phyloP scores from a whole-genome alignment of 495 filamentous ascomycete species.

The Penicillium nucicola region DNA sequence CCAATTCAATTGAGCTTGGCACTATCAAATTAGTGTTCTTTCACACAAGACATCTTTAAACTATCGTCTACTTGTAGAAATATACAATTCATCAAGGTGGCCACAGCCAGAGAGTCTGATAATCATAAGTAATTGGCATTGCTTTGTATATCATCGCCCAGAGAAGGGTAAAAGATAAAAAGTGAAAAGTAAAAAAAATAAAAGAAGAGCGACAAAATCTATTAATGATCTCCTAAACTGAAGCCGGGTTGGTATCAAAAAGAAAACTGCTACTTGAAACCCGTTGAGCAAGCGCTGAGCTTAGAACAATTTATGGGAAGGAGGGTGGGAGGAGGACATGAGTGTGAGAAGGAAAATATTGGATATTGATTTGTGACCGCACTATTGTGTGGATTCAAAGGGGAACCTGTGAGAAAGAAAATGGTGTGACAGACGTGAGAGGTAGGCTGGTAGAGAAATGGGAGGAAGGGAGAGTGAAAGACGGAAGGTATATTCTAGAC shows the following conservation, averaged over 20 bases:
- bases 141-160: conserved; percentile 13
- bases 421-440: neutral
- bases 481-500: conserved; percentile 8
- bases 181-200: neutral
- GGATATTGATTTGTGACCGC: too few relatives aligned
- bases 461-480: neutral
- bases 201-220: conserved; percentile 9
- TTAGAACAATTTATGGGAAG: neutral
- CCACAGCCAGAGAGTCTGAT: too few relatives aligned
- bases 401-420: neutral
- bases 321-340: neutral
- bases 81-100: too few relatives aligned
- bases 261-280: neutral
- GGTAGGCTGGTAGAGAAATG: neutral
- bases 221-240: conserved; percentile 17
- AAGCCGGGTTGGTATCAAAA: conserved; percentile 14
- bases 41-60: too few relatives aligned
- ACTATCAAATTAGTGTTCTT: too few relatives aligned
- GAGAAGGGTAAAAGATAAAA: neutral
- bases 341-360: neutral
- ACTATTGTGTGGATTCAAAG: too few relatives aligned
- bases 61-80: too few relatives aligned
- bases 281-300: neutral
- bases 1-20: too few relatives aligned
- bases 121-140: neutral